Evolutionary conservation across 179 eudicot species (phyloP), one percentile per base, ranked within the genome.

Genomic region (Silene coronaria): DNA sequence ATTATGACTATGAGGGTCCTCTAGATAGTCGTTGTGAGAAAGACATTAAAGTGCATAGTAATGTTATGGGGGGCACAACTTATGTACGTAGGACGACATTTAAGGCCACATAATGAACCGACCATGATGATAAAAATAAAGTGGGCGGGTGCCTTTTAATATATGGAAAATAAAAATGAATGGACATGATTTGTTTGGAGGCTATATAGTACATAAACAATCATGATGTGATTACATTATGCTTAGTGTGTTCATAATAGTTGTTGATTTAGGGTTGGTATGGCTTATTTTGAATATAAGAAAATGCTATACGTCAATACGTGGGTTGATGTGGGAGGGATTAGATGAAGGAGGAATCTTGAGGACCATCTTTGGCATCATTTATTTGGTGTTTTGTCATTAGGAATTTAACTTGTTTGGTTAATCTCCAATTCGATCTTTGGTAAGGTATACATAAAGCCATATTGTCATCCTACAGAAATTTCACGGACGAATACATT

Each of bases 31-130:
- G 7, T 38, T 64, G 45, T 66, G 74, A 48, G 22, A 76, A 66
- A 60, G 67, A 67, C 57, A 72, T 42, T 67, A 71, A 77, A 61
- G 53, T 21, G 70, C 53, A 48, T 21, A 10, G 21, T 1, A 6
- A 70, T 77, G 72, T 53, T 53, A 62, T 14, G 67, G 53, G 7
- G 26, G 28, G 73, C 77, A 78, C 61, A 81, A 81, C 71, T 26
- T 46, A 17, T 16, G 42, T 8, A 53, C 2, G 21, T 46, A 51
- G 46, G 14, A 53, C 58, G 48, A 27, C 19, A 13, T 80, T 10
- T 10, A 74, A 77, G 83, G 77, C 88, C 88, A 85, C 88, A 82
- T 77, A 82, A 57, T 80, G 85, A 85, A 81, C 91, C 88, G 90
- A 80, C 92, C 87, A 85, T 72, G 5, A 68, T 69, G 77, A 62